Conservation (phyloP, 1,139 yeast species). For the Nakaseomyces uthaithaninus region DNA sequence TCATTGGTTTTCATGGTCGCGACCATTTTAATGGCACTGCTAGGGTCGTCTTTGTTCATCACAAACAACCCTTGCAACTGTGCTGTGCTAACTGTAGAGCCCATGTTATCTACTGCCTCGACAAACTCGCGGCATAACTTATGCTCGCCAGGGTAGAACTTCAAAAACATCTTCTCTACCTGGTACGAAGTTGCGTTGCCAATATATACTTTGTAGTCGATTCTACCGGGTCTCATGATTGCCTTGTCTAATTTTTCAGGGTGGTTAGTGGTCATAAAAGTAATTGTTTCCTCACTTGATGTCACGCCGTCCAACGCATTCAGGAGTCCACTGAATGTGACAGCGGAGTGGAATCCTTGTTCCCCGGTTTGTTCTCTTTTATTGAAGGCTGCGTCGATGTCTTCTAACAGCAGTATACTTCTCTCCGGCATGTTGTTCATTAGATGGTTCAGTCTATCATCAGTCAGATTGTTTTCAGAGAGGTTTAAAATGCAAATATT, state of each 20-base stretch:
- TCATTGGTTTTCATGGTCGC: constrained; percentile 4
- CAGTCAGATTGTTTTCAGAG: constrained; percentile 86
- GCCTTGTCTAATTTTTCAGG: constrained; percentile 89
- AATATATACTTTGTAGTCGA: constrained; percentile 73
- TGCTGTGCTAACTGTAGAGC: constrained; percentile 74
- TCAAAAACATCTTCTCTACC: constrained; percentile 71
- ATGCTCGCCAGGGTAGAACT: constrained; percentile 67
- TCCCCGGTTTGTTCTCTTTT: constrained; percentile 70
- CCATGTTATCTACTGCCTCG: constrained; percentile 41
- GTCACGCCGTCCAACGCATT: constrained; percentile 98
- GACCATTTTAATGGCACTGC: constrained; percentile 47
- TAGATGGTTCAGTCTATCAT: constrained; percentile 84
- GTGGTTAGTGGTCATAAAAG: constrained; percentile 97
- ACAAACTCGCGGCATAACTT: constrained; percentile 60
- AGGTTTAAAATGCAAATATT: constrained; percentile 88
- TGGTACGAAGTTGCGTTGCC: constrained; percentile 83
- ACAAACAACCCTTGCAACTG: constrained; percentile 93
- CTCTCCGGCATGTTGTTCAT: constrained; percentile 95
- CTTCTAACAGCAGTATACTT: constrained; percentile 77
- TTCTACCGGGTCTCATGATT: constrained; percentile 81
- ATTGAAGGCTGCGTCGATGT: constrained; percentile 91
- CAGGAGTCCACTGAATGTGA: constrained; percentile 86
- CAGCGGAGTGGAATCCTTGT: constrained; percentile 73
- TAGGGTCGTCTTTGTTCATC: constrained; percentile 79
- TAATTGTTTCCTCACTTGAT: constrained; percentile 90